Conservation (phyloP, 1,139 yeast genomes). For the Yamadazyma kanchanaburiensis region DNA sequence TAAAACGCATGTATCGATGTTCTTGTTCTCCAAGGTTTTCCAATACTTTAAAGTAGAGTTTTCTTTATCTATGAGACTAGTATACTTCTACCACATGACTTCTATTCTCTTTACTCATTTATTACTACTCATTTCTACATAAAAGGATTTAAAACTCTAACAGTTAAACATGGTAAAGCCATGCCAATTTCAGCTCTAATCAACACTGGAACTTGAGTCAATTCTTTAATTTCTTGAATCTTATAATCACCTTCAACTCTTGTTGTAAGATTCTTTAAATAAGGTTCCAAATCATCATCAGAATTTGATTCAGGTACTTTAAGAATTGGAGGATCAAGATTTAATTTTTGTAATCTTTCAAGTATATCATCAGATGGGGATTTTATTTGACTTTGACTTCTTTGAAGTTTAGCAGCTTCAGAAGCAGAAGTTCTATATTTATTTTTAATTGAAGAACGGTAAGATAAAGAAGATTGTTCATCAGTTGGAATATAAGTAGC, state of each 20-base stretch:
- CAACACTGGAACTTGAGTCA: constrained; percentile 77
- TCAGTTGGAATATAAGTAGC: constrained; percentile 91
- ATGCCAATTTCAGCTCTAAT: constrained; percentile 91
- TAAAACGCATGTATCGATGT: too few relatives aligned
- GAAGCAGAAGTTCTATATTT: constrained; percentile 71
- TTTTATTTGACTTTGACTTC: constrained; percentile 15
- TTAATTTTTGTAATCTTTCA: constrained; percentile 47
- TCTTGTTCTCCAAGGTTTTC: too few relatives aligned
- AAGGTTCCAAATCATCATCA: constrained; percentile 46
- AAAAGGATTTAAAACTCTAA: constrained; percentile 91
- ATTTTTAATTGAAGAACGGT: constrained; percentile 74
- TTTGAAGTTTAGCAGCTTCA: constrained; percentile 62
- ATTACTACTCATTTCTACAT: too few relatives aligned
- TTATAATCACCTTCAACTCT: constrained; percentile 58
- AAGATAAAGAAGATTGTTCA: constrained; percentile 73
- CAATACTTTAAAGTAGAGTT: constrained; percentile 1
- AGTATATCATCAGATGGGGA: constrained; percentile 36
- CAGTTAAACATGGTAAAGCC: constrained; percentile 93
- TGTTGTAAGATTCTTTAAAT: constrained; percentile 52
- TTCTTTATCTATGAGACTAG: background rate
- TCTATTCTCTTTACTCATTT: background rate
- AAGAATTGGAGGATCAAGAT: constrained; percentile 52
- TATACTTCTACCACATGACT: background rate
- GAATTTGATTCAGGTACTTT: constrained; percentile 34
- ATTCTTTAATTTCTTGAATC: constrained; percentile 79